phyloP scores from a whole-genome alignment of 1,139 yeast genomes.

The Pichia sp. region DNA sequence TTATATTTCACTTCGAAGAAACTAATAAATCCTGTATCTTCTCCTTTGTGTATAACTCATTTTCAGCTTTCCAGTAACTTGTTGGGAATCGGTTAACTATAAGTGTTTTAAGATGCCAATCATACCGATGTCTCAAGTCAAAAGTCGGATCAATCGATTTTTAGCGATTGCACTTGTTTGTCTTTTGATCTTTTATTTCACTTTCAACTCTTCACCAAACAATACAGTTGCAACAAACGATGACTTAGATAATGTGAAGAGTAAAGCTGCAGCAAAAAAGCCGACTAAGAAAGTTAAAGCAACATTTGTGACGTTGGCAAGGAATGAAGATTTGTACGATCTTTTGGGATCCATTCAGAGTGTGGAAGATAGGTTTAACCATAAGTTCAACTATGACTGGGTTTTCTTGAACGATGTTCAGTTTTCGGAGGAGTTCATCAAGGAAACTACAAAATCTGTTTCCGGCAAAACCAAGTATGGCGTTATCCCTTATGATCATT shows the following conservation, averaged over 20 bases:
- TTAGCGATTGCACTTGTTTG: neutral
- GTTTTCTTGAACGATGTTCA: slow-evolving; percentile 59
- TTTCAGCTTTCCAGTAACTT: neutral
- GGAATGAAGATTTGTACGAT: slow-evolving; percentile 58
- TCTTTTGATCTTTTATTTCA: slow-evolving; percentile 2
- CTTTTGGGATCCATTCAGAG: slow-evolving; percentile 56
- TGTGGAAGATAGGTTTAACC: slow-evolving; percentile 70
- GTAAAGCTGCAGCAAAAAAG: neutral
- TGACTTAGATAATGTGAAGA: neutral
- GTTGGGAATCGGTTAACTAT: neutral
- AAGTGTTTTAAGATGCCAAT: neutral
- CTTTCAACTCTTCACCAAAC: slow-evolving; percentile 3
- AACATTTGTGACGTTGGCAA: slow-evolving; percentile 64
- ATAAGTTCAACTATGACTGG: slow-evolving; percentile 64
- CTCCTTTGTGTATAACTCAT: no score
- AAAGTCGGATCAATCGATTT: neutral
- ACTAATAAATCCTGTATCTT: neutral
- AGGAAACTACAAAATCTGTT: slow-evolving; percentile 33
- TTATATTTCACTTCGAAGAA: neutral
- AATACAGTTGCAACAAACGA: neutral
- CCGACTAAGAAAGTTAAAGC: slow-evolving; percentile 39
- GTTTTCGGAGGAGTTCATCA: slow-evolving; percentile 40
- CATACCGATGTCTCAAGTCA: slow-evolving; percentile 2
- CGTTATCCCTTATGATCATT: slow-evolving; percentile 41
- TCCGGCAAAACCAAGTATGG: slow-evolving; percentile 46